Evolutionary conservation across 1,139 yeast genomes (phyloP).

Genomic region (Magnusiomyces clavatus): DNA sequence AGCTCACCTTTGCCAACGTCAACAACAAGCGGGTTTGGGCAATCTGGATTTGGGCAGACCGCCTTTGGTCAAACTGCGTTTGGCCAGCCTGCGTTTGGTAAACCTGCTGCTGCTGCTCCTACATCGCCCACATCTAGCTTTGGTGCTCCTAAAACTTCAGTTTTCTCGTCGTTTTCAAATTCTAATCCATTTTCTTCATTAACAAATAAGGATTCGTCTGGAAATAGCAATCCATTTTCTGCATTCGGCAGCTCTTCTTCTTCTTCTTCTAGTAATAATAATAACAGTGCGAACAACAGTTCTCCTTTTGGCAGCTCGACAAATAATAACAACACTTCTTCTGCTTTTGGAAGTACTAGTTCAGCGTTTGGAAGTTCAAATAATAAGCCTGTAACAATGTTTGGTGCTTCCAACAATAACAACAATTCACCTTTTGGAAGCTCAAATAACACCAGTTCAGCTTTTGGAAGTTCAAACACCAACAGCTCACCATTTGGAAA

Average conservation of each 20-base stretch:
- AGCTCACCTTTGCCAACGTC: too few relatives aligned
- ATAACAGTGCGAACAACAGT: slow-evolving; percentile 7
- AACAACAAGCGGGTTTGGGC: slow-evolving; percentile 4
- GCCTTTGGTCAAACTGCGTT: slow-evolving; percentile 20
- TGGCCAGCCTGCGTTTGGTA: neutral
- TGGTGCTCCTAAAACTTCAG: slow-evolving; percentile 16
- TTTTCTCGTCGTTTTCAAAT: slow-evolving; percentile 12
- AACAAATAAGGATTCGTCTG: neutral
- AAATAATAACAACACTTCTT: slow-evolving; percentile 8
- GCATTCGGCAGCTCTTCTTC: neutral
- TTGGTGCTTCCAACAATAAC: neutral
- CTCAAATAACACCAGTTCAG: slow-evolving; percentile 1
- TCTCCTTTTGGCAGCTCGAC: slow-evolving; percentile 12
- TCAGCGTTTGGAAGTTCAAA: slow-evolving; percentile 3
- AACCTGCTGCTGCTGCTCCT: slow-evolving; percentile 19
- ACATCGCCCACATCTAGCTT: slow-evolving; percentile 14
- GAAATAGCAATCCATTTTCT: neutral
- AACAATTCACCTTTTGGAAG: slow-evolving; percentile 7
- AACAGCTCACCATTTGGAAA: neutral
- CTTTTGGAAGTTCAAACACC: neutral
- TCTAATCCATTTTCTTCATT: slow-evolving; percentile 15
- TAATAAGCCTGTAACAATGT: slow-evolving; percentile 3
- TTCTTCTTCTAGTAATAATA: too few relatives aligned
- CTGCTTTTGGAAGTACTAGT: slow-evolving; percentile 17
- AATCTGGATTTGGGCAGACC: slow-evolving; percentile 18